phyloP scores from a whole-genome alignment of 352 stramenopile species.

The Blastocystis sp. region DNA sequence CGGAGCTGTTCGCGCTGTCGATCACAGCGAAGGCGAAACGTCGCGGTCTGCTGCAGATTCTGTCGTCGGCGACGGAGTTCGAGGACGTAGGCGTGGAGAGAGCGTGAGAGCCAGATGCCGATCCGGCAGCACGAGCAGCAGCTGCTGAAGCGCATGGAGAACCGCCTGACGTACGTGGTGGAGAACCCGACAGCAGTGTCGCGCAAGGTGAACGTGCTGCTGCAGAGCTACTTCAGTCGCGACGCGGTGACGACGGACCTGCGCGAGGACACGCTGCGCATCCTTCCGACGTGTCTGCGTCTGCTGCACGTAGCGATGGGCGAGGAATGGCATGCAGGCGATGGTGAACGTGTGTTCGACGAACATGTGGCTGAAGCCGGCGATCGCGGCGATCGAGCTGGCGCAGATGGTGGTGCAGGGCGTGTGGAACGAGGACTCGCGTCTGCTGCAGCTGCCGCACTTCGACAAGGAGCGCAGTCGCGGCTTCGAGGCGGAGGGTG shows the following conservation, averaged over 20 bases:
- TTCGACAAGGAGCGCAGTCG: conserved; percentile 72
- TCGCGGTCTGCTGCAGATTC: conserved; percentile 83
- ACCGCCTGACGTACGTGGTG: conserved; percentile 81
- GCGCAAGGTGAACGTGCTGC: conserved; percentile 85
- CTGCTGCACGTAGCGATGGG: conserved; percentile 66
- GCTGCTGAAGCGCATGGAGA: conserved; percentile 78
- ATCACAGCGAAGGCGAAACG: conserved; percentile 90
- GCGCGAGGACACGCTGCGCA: conserved; percentile 75
- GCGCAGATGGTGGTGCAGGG: conserved; percentile 96
- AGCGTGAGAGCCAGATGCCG: conserved; percentile 61
- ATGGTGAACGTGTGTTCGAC: conserved; percentile 98
- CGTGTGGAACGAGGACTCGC: conserved; percentile 89
- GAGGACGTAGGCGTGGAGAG: conserved; percentile 75
- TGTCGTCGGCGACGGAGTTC: conserved; percentile 88
- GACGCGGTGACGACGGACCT: conserved; percentile 80
- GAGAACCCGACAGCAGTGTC: conserved; percentile 62
- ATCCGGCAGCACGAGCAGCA: conserved; percentile 74
- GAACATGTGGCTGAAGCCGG: conserved; percentile 93
- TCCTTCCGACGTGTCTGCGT: conserved; percentile 78
- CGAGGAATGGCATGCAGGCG: conserved; percentile 65
- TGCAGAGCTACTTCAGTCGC: conserved; percentile 91
- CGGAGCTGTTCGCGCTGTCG: conserved; percentile 93
- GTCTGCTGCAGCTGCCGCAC: conserved; percentile 87
- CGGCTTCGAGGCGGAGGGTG: conserved; percentile 62
- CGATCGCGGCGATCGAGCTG: conserved; percentile 93